Percentiles rank a stretch among this genome's conserved stretches.
These are phyloP conservation scores for Candolleomyces efflorescens DNA, from an alignment of 768 basidiomycete species.

Conservation along the genomic window DNA sequence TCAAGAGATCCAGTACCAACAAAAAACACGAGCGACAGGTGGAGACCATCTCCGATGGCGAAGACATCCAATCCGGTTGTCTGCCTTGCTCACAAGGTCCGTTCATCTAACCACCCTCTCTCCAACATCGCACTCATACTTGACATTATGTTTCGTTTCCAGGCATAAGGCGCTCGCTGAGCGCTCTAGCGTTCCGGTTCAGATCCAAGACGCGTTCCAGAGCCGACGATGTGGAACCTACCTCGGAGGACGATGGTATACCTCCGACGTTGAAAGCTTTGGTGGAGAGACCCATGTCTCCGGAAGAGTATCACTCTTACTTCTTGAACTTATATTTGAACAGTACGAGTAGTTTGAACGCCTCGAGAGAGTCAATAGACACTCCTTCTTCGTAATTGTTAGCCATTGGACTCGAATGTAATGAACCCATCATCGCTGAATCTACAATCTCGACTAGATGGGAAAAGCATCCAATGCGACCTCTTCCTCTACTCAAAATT, in stretches of 20 bases:
- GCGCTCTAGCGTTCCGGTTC: not conserved
- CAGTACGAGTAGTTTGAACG: no score
- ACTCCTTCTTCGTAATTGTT: no score
- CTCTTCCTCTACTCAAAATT: no score
- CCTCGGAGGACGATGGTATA: not conserved
- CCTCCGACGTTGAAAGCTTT: not conserved
- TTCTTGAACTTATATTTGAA: not conserved
- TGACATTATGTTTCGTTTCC: not conserved
- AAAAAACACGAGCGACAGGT: not conserved
- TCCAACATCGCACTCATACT: not conserved
- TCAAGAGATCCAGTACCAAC: not conserved
- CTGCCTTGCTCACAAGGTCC: not conserved
- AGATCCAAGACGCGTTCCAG: not conserved
- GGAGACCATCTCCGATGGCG: not conserved
- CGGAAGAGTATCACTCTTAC: slow-evolving; percentile 1
- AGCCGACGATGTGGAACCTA: no score
- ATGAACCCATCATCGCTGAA: no score
- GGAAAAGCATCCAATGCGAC: no score
- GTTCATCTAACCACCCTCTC: not conserved
- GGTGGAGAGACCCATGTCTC: not conserved
- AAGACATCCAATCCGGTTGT: not conserved
- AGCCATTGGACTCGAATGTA: no score
- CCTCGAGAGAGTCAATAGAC: no score
- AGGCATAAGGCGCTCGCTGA: not conserved
- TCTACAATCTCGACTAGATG: no score